These are phyloP conservation scores for Ilyonectria mors-panacis DNA, from an alignment of 2,329 filamentous ascomycete species.

Conservation along the genomic window DNA sequence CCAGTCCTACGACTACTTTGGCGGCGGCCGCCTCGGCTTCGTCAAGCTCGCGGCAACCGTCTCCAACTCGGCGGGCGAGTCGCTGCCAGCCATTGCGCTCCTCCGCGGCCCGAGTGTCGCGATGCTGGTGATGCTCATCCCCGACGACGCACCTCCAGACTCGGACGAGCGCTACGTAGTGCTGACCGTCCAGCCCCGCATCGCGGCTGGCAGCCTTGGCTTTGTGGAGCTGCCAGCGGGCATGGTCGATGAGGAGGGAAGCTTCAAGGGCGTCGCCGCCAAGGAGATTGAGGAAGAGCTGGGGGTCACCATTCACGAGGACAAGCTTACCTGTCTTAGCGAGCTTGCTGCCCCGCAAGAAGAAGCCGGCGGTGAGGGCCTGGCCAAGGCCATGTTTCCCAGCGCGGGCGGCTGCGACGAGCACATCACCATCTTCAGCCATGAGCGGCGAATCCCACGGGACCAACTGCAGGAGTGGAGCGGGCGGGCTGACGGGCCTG, in stretches of 20 bases:
- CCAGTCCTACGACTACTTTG: conserved; percentile 69
- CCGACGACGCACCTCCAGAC: conserved; percentile 60
- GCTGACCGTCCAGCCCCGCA: conserved; percentile 72
- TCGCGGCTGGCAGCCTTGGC: conserved; percentile 68
- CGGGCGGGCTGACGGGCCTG: conserved; percentile 71
- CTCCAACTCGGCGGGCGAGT: conserved; percentile 62
- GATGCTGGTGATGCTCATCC: conserved; percentile 71
- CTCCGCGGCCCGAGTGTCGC: conserved; percentile 73
- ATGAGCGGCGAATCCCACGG: conserved; percentile 67
- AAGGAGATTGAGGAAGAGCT: conserved; percentile 74
- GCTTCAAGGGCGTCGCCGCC: conserved; percentile 71
- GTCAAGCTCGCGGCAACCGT: conserved; percentile 68
- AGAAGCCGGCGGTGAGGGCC: conserved; percentile 50
- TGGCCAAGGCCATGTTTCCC: conserved; percentile 69
- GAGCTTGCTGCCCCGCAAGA: conserved; percentile 60
- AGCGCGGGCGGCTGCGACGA: conserved; percentile 74
- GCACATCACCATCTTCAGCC: conserved; percentile 70
- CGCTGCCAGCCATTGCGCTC: conserved; percentile 68
- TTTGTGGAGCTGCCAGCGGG: conserved; percentile 72
- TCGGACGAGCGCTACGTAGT: conserved; percentile 69
- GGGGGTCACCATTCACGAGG: conserved; percentile 65
- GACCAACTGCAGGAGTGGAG: conserved; percentile 67
- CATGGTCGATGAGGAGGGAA: conserved; percentile 69
- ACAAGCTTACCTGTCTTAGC: conserved; percentile 65
- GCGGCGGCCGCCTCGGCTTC: conserved; percentile 65